Percentiles rank a stretch among this genome's conserved stretches.
These are phyloP conservation scores for Aotearoamyces nothofagi DNA, from an alignment of 2,329 filamentous ascomycete species.

Conservation along the genomic window DNA sequence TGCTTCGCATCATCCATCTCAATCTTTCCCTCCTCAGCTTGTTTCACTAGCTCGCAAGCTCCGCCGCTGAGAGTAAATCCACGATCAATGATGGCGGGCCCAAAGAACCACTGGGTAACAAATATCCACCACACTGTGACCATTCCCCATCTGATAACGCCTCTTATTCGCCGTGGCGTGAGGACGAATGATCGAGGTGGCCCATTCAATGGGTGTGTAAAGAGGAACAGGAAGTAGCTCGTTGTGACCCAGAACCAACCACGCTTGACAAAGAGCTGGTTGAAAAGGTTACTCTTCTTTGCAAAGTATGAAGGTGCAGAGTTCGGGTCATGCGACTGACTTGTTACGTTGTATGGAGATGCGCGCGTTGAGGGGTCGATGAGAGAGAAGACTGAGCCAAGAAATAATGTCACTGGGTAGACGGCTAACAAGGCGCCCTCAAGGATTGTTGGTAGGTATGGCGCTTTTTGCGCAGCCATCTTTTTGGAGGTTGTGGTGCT, in stretches of 20 bases:
- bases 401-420: constrained; percentile 64
- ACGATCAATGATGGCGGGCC: constrained; percentile 77
- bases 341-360: constrained; percentile 42
- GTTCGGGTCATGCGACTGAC: constrained; percentile 47
- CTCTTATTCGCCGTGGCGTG: constrained; percentile 35
- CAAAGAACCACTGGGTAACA: constrained; percentile 95
- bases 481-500: constrained; percentile 5
- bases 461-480: constrained; percentile 21
- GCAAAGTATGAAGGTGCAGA: constrained; percentile 76
- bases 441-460: constrained; percentile 54
- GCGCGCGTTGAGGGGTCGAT: constrained; percentile 58
- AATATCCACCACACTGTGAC: constrained; percentile 71
- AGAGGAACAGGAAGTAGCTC: constrained; percentile 55
- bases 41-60: constrained; percentile 49
- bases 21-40: constrained; percentile 28
- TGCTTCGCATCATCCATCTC: constrained; percentile 30
- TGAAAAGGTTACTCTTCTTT: constrained; percentile 84
- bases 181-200: constrained; percentile 23
- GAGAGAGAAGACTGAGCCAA: constrained; percentile 68
- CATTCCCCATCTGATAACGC: constrained; percentile 49
- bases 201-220: constrained; percentile 46
- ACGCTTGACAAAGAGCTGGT: constrained; percentile 83
- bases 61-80: constrained; percentile 83
- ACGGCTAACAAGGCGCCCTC: constrained; percentile 49
- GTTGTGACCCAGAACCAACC: constrained; percentile 85